These are phyloP conservation scores for Zymoseptoria ardabiliae DNA, from an alignment of 2,329 filamentous ascomycete species.

Conservation along the genomic window DNA sequence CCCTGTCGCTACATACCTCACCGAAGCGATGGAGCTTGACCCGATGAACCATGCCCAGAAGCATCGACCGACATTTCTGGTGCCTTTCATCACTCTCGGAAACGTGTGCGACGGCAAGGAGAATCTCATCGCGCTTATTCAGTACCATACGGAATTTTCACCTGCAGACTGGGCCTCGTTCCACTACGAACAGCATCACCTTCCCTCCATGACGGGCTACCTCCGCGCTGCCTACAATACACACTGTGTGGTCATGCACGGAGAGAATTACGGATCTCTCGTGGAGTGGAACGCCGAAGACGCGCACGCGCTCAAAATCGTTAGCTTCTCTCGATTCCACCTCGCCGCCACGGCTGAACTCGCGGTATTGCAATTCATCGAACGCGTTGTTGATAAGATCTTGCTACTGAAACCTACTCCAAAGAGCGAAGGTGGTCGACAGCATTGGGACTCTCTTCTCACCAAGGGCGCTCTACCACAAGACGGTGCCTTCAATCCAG, in stretches of 20 bases:
- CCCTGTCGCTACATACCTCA: background rate
- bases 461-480: background rate
- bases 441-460: background rate
- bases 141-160: slow-evolving; percentile 5
- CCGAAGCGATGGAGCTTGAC: background rate
- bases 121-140: slow-evolving; percentile 10
- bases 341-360: slow-evolving; percentile 20
- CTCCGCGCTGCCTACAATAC: slow-evolving; percentile 1
- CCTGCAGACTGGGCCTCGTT: slow-evolving; percentile 10
- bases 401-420: background rate
- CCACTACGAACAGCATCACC: slow-evolving; percentile 6
- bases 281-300: slow-evolving; percentile 10
- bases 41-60: background rate
- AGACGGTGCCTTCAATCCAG: background rate
- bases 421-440: background rate
- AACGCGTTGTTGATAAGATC: slow-evolving; percentile 2
- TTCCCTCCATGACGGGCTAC: background rate
- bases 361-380: slow-evolving; percentile 11
- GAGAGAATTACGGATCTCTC: slow-evolving; percentile 8
- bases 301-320: slow-evolving; percentile 14
- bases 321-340: slow-evolving; percentile 19
- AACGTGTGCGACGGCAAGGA: slow-evolving; percentile 6
- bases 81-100: slow-evolving; percentile 11
- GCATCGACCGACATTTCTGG: slow-evolving; percentile 1
- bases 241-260: slow-evolving; percentile 10